These are phyloP conservation scores for Colletotrichum melonis DNA, from an alignment of 2,329 filamentous ascomycete genomes.

Conservation along the genomic window DNA sequence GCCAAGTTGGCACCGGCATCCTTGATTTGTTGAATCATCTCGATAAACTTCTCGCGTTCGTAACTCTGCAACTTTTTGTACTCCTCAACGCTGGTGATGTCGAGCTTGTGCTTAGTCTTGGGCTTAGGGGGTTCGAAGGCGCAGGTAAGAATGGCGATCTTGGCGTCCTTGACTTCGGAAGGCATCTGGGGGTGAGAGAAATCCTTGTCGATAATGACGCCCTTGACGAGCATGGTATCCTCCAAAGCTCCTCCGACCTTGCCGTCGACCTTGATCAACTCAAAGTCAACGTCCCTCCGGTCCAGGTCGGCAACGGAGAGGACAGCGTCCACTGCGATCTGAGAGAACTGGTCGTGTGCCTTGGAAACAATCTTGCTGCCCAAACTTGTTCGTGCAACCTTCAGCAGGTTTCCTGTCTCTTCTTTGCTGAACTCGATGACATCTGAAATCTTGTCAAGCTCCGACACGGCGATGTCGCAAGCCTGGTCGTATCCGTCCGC, in stretches of 20 bases:
- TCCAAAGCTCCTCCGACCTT: constrained; percentile 96
- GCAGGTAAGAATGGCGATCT: constrained; percentile 97
- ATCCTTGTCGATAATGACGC: constrained; percentile 99
- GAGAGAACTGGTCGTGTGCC: constrained; percentile 96
- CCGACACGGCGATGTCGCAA: constrained; percentile 93
- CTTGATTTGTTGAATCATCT: constrained; percentile 99
- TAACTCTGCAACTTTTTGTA: constrained; percentile 98
- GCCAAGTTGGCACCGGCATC: constrained; percentile 96
- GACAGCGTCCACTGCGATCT: constrained; percentile 97
- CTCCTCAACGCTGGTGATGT: constrained; percentile 96
- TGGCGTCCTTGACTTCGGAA: constrained; percentile 92
- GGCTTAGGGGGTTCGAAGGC: constrained; percentile 99
- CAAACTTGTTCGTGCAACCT: constrained; percentile 94
- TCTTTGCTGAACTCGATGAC: constrained; percentile 85
- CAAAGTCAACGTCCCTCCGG: constrained; percentile 97
- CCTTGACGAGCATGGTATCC: constrained; percentile 94
- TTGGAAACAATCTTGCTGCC: constrained; percentile 99
- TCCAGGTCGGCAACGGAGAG: constrained; percentile 96
- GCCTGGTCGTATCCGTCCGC: constrained; percentile 98
- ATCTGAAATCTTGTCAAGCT: constrained; percentile 94
- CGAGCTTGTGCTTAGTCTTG: constrained; percentile 99
- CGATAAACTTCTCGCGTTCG: constrained; percentile 94
- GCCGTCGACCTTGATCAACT: constrained; percentile 98
- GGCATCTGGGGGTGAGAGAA: constrained; percentile 99
- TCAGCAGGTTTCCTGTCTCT: constrained; percentile 86